Conservation (phyloP, 2,329 filamentous ascomycete species). For the Trichophyton benhamiae region DNA sequence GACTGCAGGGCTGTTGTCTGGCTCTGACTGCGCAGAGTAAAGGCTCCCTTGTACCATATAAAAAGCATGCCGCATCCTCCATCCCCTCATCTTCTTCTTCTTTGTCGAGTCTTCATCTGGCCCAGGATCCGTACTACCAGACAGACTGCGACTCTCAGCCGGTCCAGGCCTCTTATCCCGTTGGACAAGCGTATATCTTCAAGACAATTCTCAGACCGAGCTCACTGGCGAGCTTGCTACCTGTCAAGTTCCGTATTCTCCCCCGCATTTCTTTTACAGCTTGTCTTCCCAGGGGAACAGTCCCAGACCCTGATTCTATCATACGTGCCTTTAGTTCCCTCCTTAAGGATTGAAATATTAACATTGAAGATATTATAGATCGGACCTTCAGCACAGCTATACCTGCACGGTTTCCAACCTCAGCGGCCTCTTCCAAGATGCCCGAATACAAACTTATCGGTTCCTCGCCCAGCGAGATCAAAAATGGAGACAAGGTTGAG, state of each 20-base stretch:
- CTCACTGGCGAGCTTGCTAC: background rate
- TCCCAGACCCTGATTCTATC: background rate
- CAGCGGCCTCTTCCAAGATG: background rate
- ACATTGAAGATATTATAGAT: background rate
- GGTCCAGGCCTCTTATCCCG: background rate
- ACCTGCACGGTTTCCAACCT: background rate
- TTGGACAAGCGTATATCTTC: background rate
- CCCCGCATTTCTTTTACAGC: background rate
- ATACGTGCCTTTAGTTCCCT: background rate
- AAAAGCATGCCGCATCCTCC: background rate
- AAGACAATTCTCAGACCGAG: background rate
- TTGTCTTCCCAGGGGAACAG: background rate
- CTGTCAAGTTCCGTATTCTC: background rate
- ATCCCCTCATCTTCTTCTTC: background rate
- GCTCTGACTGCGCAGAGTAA: no score
- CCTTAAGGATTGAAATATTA: background rate
- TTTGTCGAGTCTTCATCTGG: background rate
- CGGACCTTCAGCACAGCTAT: background rate
- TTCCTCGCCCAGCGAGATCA: conserved; percentile 59
- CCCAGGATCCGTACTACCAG: background rate
- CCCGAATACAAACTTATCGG: conserved; percentile 53
- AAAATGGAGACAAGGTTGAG: conserved; percentile 73
- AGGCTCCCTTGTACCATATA: background rate
- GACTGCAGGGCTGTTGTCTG: background rate
- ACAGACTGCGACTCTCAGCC: background rate